phyloP scores from a whole-genome alignment of 495 filamentous ascomycete species.

The Podospora pseudocomata region DNA sequence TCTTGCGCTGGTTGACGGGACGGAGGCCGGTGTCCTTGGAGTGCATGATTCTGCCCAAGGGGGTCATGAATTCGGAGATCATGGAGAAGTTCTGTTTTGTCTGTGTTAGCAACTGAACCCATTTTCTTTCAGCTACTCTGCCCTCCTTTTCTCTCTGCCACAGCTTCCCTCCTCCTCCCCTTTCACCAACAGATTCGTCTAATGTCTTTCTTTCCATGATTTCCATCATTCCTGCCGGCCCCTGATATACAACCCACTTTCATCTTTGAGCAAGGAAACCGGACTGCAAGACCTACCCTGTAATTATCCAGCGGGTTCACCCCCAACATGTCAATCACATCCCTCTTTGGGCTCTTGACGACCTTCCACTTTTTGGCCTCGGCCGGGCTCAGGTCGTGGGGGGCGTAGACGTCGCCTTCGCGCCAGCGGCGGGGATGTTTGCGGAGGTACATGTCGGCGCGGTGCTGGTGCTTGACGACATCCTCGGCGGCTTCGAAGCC shows the following conservation, averaged over 20 bases:
- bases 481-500: neutral
- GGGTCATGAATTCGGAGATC: constrained; percentile 82
- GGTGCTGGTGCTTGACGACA: neutral
- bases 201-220: no score
- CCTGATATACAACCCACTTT: no score
- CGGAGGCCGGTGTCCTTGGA: constrained; percentile 70
- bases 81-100: constrained; percentile 78
- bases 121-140: neutral
- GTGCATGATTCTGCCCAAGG: constrained; percentile 80
- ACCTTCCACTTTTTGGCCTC: constrained; percentile 67
- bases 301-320: constrained; percentile 82
- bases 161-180: neutral
- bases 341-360: constrained; percentile 44
- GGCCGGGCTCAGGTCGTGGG: constrained; percentile 72
- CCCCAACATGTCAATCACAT: constrained; percentile 77
- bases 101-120: neutral
- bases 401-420: constrained; percentile 81
- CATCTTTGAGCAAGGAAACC: no score
- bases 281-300: constrained; percentile 54
- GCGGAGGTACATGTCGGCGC: constrained; percentile 34
- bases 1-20: constrained; percentile 83
- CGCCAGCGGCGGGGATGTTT: constrained; percentile 58
- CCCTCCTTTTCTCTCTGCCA: neutral
- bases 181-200: no score
- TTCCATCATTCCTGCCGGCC: no score